A percentile compares a stretch with the other conserved stretches of the same genome.
Evolutionary conservation across 1,284 basidiomycete genomes (phyloP).

Genomic region (Porodaedalea pini): DNA sequence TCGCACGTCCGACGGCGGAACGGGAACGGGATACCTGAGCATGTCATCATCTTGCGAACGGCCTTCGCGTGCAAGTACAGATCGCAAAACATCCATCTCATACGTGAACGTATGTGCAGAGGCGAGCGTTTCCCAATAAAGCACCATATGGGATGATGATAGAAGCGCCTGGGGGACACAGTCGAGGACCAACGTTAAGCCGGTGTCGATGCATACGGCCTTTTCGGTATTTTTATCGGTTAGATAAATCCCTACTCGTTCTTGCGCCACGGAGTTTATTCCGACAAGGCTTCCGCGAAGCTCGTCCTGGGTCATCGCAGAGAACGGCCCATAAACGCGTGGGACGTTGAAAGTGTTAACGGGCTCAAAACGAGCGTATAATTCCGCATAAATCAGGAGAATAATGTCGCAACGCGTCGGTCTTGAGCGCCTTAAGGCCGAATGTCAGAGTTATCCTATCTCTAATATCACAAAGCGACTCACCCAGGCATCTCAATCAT

Average conservation of each 20-base stretch:
- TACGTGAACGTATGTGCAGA: slow-evolving; percentile 10
- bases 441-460: not conserved
- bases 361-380: not conserved
- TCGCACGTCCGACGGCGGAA: slow-evolving; percentile 3
- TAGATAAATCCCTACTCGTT: slow-evolving; percentile 13
- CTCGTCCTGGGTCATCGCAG: slow-evolving; percentile 16
- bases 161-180: slow-evolving; percentile 13
- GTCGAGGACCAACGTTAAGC: slow-evolving; percentile 4
- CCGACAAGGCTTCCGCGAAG: slow-evolving; percentile 9
- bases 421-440: not conserved
- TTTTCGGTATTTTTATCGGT: slow-evolving; percentile 11
- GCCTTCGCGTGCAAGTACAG: not conserved
- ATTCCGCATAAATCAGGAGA: not conserved
- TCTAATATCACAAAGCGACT: not conserved
- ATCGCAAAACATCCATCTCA: slow-evolving; percentile 3
- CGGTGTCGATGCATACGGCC: slow-evolving; percentile 16
- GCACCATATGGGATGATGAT: slow-evolving; percentile 4
- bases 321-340: slow-evolving; percentile 8
- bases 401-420: slow-evolving; percentile 13
- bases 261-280: not conserved
- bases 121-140: slow-evolving; percentile 13
- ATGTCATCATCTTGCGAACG: not conserved
- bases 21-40: not conserved
- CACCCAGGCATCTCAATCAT: slow-evolving; percentile 12
- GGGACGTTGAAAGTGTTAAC: slow-evolving; percentile 8